Evolutionary conservation across 2,329 filamentous ascomycete genomes (phyloP), one percentile per base, ranked within the genome.

Genomic region (Leptographium procerum): DNA sequence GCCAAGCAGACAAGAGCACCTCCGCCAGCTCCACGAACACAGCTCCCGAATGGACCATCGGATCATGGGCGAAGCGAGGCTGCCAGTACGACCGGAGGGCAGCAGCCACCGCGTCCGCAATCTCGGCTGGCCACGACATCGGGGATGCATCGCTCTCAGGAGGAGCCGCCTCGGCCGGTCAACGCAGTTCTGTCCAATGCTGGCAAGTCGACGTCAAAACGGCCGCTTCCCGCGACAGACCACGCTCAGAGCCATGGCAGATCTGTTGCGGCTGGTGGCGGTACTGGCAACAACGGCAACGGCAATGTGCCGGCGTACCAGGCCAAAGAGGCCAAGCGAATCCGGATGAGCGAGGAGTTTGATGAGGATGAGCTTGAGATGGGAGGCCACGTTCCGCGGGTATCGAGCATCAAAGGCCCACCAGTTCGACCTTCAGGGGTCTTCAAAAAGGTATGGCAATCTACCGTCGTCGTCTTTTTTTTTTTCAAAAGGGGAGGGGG

Each of bases 401-500:
- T 69, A 50, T 73, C 72, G 29, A 77, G 74, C 59, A 78, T 91
- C 65, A 94, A 91, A 75, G 88, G 87, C 16, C 89, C 90, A 56
- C 90, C 91, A 7, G 89, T 95, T 64, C 84, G 91, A 60, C 89
- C 91, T 61, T 95, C 89, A 2, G 85, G 80, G 54, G 77, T 75
- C 40, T 74, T 79, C 66, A 83, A 82, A 70, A 91, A 90, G 81
- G 85, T 89, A 73, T 72, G 76, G 60, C 26, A n/a, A n/a, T n/a
- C n/a, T n/a, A n/a, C n/a, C n/a, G n/a, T n/a, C n/a, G n/a, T n/a
- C n/a, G n/a, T n/a, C n/a, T n/a, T n/a, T n/a, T n/a, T n/a, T n/a
- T n/a, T n/a, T n/a, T n/a, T n/a, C n/a, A n/a, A n/a, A n/a, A n/a
- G n/a, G n/a, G 33, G 31, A 1, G 22, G 5, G 6, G 29, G 8